phyloP scores from a whole-genome alignment of 805 yeast genomes.

The Kodamaea lidongshanica region DNA sequence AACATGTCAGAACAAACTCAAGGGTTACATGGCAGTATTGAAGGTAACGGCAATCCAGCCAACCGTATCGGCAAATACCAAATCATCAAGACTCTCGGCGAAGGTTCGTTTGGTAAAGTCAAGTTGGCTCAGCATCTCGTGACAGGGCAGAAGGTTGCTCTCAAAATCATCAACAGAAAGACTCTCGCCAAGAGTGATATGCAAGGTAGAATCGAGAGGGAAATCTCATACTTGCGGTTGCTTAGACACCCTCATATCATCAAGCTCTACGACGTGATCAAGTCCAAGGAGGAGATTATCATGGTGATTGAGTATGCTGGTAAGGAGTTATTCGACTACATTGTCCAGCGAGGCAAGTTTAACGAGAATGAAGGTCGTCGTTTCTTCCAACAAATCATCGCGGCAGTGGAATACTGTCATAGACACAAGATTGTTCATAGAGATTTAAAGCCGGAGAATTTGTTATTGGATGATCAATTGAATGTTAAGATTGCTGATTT shows the following conservation, averaged over 20 bases:
- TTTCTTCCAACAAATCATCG: conserved; percentile 26
- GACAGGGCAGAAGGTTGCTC: conserved; percentile 25
- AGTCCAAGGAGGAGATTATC: conserved; percentile 25
- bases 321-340: conserved; percentile 25
- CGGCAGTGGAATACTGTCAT: conserved; percentile 28
- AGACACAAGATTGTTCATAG: conserved; percentile 38
- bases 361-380: conserved; percentile 27
- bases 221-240: conserved; percentile 23
- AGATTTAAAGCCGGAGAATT: conserved; percentile 84
- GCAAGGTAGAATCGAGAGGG: conserved; percentile 27
- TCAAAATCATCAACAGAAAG: conserved; percentile 25
- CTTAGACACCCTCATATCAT: conserved; percentile 28
- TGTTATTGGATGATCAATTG: conserved; percentile 25
- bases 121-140: conserved; percentile 25
- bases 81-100: conserved; percentile 24
- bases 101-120: conserved; percentile 28
- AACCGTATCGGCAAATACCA: conserved; percentile 65
- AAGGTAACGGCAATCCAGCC: conserved; percentile 24
- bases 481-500: conserved; percentile 27
- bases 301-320: conserved; percentile 29
- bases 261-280: conserved; percentile 27
- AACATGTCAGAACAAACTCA: too few species aligned
- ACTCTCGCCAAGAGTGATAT: conserved; percentile 27
- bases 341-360: conserved; percentile 25
- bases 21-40: conserved; percentile 5